Evolutionary conservation across 495 filamentous ascomycete genomes (phyloP), one percentile per base, ranked within the genome.

Genomic region (Trypethelium eluteriae): DNA sequence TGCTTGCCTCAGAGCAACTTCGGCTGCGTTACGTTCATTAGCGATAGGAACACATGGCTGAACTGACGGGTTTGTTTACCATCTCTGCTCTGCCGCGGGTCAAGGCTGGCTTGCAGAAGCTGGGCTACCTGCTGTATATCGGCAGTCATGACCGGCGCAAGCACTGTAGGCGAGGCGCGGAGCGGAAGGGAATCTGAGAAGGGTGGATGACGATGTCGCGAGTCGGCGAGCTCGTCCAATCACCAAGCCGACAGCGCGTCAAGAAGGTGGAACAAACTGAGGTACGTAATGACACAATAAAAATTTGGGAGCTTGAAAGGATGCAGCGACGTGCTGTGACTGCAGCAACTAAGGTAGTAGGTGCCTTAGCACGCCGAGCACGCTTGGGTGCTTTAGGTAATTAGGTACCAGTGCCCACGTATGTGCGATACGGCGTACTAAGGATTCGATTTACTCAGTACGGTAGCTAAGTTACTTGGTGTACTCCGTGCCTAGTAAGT

Each of bases 81-180:
- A 88, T 93, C 87, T 76, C 92, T 94, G 74, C 92, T 89, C 73
- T 92, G 86, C 63, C 80, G 78, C 14, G 91, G 89, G 77, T 97
- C 89, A 69, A 98, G 84, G 70, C 91, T 96, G 56, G 88, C 88
- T 72, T 95, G 82, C 49, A 99, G 85, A 72, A 96, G 82, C 80
- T 88, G 81, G 36, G 90, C 86, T 70, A 96, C 81, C 70, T 81
- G 79, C 75, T 85, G 83, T 74, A 93, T 79, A 75, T 88, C 83
- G 70, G 87, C 80, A 76, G 91, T 86, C 90, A 96, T 96, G 78
- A 11, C 38, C n/a, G 62, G 39, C 6, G 53, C 53, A 18, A 59
- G 7, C 41, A 44, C 41, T 7, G 41, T 14, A 44, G 14, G 14
- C 7, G 7, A 44, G 14, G 7, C 41, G 41, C 41, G 14, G 41